phyloP scores from a whole-genome alignment of 2,329 filamentous ascomycete species.

The Macrophomina phaseolina region DNA sequence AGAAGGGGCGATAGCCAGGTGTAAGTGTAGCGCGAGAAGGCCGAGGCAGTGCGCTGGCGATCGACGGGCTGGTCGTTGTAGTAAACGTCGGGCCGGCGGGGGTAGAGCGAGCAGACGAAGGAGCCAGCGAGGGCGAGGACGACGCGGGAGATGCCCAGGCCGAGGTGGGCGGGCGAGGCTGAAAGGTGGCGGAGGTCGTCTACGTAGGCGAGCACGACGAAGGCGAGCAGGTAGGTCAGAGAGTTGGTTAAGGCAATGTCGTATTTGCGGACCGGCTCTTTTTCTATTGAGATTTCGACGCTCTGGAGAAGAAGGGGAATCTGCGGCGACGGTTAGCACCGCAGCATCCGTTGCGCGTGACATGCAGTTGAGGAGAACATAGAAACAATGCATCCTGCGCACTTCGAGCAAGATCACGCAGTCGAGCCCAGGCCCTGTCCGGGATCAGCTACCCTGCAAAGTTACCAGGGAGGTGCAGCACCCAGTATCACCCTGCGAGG shows the following conservation, averaged over 20 bases:
- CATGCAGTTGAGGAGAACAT: neutral
- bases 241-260: constrained; percentile 24
- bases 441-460: neutral
- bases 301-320: constrained; percentile 22
- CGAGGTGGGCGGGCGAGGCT: neutral
- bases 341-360: constrained; percentile 11
- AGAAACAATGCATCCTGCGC: too few species aligned
- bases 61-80: constrained; percentile 57
- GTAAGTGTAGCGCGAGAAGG: constrained; percentile 68
- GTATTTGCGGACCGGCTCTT: constrained; percentile 26
- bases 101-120: constrained; percentile 14
- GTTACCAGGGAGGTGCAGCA: neutral
- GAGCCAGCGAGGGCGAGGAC: constrained; percentile 19
- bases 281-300: constrained; percentile 24
- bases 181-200: constrained; percentile 16
- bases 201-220: constrained; percentile 17
- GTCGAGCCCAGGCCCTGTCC: neutral
- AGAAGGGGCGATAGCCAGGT: constrained; percentile 67
- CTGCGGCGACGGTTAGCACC: constrained; percentile 20
- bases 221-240: constrained; percentile 14
- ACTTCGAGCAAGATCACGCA: too few species aligned
- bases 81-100: constrained; percentile 19
- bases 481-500: neutral
- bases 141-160: constrained; percentile 16
- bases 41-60: constrained; percentile 64